Conservation (phyloP, 2,329 filamentous ascomycete genomes). For the Beauveria australis region DNA sequence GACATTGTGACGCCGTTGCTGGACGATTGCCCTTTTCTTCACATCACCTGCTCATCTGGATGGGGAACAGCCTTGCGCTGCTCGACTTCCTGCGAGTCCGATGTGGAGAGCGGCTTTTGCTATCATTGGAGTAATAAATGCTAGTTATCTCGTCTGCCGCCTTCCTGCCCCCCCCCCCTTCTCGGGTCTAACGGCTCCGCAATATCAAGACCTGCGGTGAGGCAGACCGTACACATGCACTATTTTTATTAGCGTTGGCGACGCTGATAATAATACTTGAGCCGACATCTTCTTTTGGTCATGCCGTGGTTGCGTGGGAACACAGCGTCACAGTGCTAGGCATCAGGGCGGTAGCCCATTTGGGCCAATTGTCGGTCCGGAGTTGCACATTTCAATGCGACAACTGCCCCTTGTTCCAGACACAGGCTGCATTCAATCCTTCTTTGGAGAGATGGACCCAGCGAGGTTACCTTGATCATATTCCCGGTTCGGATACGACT, state of each 20-base stretch:
- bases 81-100: neutral
- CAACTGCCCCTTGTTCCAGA: neutral
- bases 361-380: neutral
- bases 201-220: slow-evolving; percentile 4
- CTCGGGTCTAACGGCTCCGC: slow-evolving; percentile 1
- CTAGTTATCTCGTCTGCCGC: neutral
- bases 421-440: neutral
- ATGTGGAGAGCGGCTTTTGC: neutral
- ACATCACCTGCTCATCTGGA: slow-evolving; percentile 1
- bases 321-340: neutral
- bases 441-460: neutral
- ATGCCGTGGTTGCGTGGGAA: neutral
- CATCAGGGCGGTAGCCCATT: neutral
- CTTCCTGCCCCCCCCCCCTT: neutral
- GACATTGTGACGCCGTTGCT: neutral
- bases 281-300: neutral
- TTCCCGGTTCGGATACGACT: neutral
- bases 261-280: neutral
- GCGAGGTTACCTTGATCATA: neutral
- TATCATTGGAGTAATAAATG: neutral
- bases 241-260: neutral
- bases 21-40: neutral
- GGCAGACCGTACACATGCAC: neutral
- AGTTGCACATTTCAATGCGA: neutral
- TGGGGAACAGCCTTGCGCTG: neutral